These are phyloP conservation scores for Fragilariopsis cylindrus DNA, from an alignment of 108 stramenopile genomes.

Conservation along the genomic window DNA sequence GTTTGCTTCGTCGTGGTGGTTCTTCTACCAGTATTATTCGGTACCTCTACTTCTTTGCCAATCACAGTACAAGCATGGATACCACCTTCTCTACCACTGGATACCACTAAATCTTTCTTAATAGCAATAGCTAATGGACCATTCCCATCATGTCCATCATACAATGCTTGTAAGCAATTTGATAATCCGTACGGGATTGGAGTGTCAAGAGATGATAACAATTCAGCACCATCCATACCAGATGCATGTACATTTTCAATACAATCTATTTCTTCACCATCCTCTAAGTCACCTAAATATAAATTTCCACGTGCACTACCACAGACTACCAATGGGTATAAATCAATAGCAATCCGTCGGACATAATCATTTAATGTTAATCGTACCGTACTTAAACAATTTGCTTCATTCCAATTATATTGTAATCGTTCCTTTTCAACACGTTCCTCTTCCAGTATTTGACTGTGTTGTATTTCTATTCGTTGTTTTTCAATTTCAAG, in stretches of 20 bases:
- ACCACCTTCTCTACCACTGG: conserved; percentile 64
- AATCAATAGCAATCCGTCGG: conserved; percentile 62
- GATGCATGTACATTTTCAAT: conserved; percentile 28
- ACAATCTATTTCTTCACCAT: conserved; percentile 46
- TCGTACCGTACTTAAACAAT: conserved; percentile 29
- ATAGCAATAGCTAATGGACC: conserved; percentile 57
- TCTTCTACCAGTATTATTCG: conserved; percentile 23
- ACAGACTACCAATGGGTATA: conserved; percentile 68
- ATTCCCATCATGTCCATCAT: conserved; percentile 60
- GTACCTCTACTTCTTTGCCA: conserved; percentile 22
- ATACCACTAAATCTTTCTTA: conserved; percentile 46
- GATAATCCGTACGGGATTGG: background rate
- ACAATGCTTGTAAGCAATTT: conserved; percentile 25
- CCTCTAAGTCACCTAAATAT: conserved; percentile 58
- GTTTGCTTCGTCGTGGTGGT: conserved; percentile 23
- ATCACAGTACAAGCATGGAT: conserved; percentile 42
- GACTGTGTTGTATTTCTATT: conserved; percentile 4
- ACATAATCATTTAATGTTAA: conserved; percentile 63
- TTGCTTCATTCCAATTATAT: conserved; percentile 37
- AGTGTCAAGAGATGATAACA: background rate
- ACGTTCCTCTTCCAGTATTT: conserved; percentile 12
- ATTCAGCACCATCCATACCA: conserved; percentile 5
- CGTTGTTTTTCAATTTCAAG: conserved; percentile 2
- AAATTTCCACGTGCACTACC: conserved; percentile 62
- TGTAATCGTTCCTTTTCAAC: background rate